Percentiles rank a stretch among this genome's conserved stretches.
phyloP scores from a whole-genome alignment of 2,329 filamentous ascomycete species.

The Colletotrichum gloeosporioides region DNA sequence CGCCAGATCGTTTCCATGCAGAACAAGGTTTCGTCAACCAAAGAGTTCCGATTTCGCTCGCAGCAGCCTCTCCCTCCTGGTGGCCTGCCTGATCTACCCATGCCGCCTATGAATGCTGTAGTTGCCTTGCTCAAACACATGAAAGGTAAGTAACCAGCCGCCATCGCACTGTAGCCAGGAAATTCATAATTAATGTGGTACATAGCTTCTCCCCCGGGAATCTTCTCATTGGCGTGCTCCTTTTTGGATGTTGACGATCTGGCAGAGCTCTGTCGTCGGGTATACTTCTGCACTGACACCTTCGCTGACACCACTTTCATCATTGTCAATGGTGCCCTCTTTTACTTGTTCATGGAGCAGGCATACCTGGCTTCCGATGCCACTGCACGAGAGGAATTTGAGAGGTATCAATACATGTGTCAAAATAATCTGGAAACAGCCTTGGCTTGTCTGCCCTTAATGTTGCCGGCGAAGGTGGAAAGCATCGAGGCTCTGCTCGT shows the following conservation, averaged over 20 bases:
- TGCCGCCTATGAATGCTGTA: slow-evolving; percentile 59
- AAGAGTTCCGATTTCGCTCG: slow-evolving; percentile 50
- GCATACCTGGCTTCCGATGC: slow-evolving; percentile 39
- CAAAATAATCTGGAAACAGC: slow-evolving; percentile 56
- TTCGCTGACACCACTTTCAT: slow-evolving; percentile 56
- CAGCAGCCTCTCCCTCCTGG: slow-evolving; percentile 51
- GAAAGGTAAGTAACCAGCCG: slow-evolving; percentile 37
- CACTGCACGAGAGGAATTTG: slow-evolving; percentile 36
- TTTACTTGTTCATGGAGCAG: slow-evolving; percentile 55
- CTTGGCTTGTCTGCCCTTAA: slow-evolving; percentile 57
- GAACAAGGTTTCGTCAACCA: slow-evolving; percentile 42
- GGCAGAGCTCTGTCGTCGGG: slow-evolving; percentile 50
- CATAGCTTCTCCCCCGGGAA: slow-evolving; percentile 49
- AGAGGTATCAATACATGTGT: slow-evolving; percentile 44
- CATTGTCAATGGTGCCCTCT: slow-evolving; percentile 54
- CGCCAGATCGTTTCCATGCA: slow-evolving; percentile 59
- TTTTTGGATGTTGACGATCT: slow-evolving; percentile 57
- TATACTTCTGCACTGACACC: slow-evolving; percentile 59
- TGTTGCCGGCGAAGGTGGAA: slow-evolving; percentile 58
- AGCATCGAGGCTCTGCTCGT: slow-evolving; percentile 65
- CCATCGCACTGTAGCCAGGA: no score
- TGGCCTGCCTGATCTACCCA: slow-evolving; percentile 54
- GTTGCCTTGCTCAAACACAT: slow-evolving; percentile 53
- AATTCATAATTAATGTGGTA: not conserved
- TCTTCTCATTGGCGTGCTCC: slow-evolving; percentile 55